phyloP scores from a whole-genome alignment of 2,329 filamentous ascomycete genomes.

The Akanthomyces uredinophilus region DNA sequence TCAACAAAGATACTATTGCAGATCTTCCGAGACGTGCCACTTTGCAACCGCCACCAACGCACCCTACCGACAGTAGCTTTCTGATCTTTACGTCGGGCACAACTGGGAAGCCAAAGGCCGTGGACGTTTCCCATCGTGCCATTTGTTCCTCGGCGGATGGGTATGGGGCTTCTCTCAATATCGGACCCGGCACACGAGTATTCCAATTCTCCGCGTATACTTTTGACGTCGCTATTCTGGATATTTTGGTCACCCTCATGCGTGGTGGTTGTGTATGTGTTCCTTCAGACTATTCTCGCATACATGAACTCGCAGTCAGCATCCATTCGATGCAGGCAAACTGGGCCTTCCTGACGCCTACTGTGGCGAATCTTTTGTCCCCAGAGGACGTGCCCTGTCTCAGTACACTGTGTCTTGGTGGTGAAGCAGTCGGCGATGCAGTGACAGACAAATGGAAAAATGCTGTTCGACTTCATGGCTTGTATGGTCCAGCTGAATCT shows the following conservation, averaged over 20 bases:
- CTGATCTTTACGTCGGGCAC: neutral
- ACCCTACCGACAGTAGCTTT: neutral
- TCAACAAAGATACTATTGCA: neutral
- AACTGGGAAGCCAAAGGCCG: neutral
- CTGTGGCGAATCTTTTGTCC: neutral
- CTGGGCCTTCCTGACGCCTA: neutral
- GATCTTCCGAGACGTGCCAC: neutral
- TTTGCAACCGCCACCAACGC: neutral
- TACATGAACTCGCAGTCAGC: neutral
- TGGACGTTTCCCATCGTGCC: neutral
- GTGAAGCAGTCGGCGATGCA: constrained; percentile 17
- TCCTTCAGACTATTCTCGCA: neutral
- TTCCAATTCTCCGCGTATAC: constrained; percentile 17
- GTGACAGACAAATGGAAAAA: constrained; percentile 6
- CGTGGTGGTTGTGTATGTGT: constrained; percentile 1
- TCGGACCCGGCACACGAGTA: constrained; percentile 2
- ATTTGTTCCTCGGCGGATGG: neutral
- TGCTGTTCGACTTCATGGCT: neutral
- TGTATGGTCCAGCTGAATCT: constrained; percentile 1
- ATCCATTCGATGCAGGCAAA: neutral
- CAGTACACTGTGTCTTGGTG: constrained; percentile 12
- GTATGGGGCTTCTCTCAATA: neutral
- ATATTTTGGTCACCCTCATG: neutral
- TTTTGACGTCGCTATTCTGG: constrained; percentile 13
- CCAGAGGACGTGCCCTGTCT: neutral